Evolutionary conservation across 352 stramenopile genomes (phyloP), one percentile per base, ranked within the genome.

Genomic region (Elongisporangium prolatum): DNA sequence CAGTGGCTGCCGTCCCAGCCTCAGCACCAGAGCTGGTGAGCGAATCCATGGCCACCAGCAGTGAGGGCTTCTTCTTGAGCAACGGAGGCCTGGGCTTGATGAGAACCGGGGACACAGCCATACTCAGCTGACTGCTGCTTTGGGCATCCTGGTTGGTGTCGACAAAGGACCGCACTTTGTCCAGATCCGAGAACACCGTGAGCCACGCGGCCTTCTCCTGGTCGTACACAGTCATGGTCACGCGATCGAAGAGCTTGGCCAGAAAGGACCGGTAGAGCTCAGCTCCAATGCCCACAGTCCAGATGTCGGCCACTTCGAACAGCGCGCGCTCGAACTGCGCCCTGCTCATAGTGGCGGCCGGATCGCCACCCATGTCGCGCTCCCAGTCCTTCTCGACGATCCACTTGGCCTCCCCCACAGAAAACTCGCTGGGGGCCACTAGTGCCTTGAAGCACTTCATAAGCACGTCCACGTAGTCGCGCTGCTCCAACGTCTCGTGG

Each of bases 291-390:
- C 74, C 75, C 18, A 80, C 57, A 0, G 83, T 93, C 83, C 83
- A 93, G 16, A 93, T 87, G 56, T 93, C 83, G n/a, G 77, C 80
- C 64, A 91, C 83, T 82, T 93, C 83, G 52, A 93, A 93, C 20
- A 91, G 72, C 51, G 83, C 58, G 4, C 72, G 67, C 48, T 81
- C 74, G 57, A 93, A 93, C 21, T 85, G 64, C 7, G 61, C 8
- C 34, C 84, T 86, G 18, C 64, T 76, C 83, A 93, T 91, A 44
- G 47, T 68, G 28, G 84, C 65, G 0, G 55, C 59, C 34, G 34
- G 34, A 13, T 44, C 34, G 20, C 64, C 65, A 7, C 79, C 77
- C 1, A 79, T 69, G 55, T 93, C 80, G 0, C 72, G 68, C 9
- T 72, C 65, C 83, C 83, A 93, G 65, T 93, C 83, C 38, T 85